phyloP scores from a whole-genome alignment of 2,329 filamentous ascomycete genomes.

The Stagonosporopsis vannaccii region DNA sequence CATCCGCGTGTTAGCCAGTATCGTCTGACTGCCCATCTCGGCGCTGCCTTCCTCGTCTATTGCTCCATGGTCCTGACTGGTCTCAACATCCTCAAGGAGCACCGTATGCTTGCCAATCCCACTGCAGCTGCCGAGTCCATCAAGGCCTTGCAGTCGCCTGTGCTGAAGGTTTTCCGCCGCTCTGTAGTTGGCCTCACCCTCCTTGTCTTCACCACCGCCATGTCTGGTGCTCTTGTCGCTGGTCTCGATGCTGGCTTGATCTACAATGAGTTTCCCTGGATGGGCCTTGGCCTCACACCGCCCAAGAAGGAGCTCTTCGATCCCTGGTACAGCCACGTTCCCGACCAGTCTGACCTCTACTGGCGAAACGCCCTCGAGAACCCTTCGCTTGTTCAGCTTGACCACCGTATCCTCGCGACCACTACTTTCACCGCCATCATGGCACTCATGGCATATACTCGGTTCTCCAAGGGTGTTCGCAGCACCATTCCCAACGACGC shows the following conservation, averaged over 20 bases:
- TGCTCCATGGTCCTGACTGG: constrained; percentile 92
- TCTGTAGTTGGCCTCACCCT: constrained; percentile 73
- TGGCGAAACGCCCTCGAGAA: constrained; percentile 99
- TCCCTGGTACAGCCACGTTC: constrained; percentile 80
- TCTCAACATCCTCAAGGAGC: constrained; percentile 80
- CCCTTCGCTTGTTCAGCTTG: constrained; percentile 91
- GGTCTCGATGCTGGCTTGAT: constrained; percentile 96
- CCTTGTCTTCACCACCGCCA: constrained; percentile 86
- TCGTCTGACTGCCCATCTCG: constrained; percentile 86
- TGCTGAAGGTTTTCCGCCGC: constrained; percentile 75
- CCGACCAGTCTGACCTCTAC: constrained; percentile 83
- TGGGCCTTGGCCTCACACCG: constrained; percentile 84
- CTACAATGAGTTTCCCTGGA: constrained; percentile 98
- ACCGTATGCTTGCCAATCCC: constrained; percentile 73
- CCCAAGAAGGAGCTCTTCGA: constrained; percentile 85
- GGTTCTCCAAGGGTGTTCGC: constrained; percentile 71
- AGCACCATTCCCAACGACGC: constrained; percentile 63
- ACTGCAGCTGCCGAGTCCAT: constrained; percentile 67
- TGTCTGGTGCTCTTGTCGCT: constrained; percentile 93
- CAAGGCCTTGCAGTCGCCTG: constrained; percentile 66
- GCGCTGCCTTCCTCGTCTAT: constrained; percentile 91
- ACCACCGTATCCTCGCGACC: constrained; percentile 90
- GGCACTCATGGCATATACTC: constrained; percentile 80
- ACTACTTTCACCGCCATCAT: constrained; percentile 86
- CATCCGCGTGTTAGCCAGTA: constrained; percentile 96